Conservation (phyloP, 805 yeast genomes). For the Myxozyma mucilagina region DNA sequence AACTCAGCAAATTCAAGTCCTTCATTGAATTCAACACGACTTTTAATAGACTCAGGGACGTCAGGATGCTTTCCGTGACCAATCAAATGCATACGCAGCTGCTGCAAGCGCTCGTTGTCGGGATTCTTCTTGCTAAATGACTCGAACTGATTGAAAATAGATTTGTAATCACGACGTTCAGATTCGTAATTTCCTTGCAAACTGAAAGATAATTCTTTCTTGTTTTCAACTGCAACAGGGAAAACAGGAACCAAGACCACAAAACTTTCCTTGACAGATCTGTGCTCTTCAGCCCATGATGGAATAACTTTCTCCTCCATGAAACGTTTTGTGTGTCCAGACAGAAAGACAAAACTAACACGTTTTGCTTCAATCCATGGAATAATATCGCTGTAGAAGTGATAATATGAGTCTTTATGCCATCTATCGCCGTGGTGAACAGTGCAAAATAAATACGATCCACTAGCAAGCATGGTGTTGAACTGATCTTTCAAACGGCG, state of each 20-base stretch:
- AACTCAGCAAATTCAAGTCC: slow-evolving; percentile 29
- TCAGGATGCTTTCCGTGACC: slow-evolving; percentile 30
- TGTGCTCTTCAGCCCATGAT: slow-evolving; percentile 25
- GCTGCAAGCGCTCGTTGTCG: slow-evolving; percentile 11
- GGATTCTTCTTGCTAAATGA: slow-evolving; percentile 16
- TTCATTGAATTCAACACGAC: slow-evolving; percentile 29
- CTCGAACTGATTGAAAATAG: slow-evolving; percentile 26
- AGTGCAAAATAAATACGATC: slow-evolving; percentile 28
- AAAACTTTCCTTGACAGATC: slow-evolving; percentile 11
- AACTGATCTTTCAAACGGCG: slow-evolving; percentile 17
- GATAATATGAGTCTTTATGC: slow-evolving; percentile 22
- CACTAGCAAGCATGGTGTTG: slow-evolving; percentile 16
- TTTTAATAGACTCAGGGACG: slow-evolving; percentile 20
- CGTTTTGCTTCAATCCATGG: slow-evolving; percentile 30
- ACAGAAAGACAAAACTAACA: slow-evolving; percentile 26
- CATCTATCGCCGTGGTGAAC: slow-evolving; percentile 31
- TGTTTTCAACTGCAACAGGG: slow-evolving; percentile 25
- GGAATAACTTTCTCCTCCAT: slow-evolving; percentile 24
- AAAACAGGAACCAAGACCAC: slow-evolving; percentile 30
- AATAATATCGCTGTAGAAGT: slow-evolving; percentile 21
- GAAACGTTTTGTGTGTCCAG: slow-evolving; percentile 26
- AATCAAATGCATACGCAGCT: slow-evolving; percentile 28
- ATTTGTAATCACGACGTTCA: slow-evolving; percentile 28
- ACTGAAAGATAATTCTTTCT: slow-evolving; percentile 27
- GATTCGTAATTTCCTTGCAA: slow-evolving; percentile 32